Conservation (phyloP, 1,139 yeast genomes). For the Magnusiomyces ingens region DNA sequence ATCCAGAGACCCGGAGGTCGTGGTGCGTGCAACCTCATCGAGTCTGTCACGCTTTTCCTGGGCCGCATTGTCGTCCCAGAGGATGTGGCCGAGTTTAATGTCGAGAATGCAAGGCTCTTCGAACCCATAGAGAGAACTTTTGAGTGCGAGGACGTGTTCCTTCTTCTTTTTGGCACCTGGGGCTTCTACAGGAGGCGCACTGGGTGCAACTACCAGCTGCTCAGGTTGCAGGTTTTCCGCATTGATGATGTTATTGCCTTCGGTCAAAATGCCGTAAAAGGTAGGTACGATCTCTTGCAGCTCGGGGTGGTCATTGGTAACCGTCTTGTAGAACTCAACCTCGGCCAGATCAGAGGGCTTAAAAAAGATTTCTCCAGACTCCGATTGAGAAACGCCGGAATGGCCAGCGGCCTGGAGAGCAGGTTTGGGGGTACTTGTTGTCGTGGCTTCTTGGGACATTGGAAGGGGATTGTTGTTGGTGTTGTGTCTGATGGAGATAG, state of each 20-base stretch:
- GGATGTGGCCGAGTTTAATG: conserved; percentile 66
- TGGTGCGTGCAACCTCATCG: conserved; percentile 51
- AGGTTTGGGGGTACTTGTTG: conserved; percentile 9
- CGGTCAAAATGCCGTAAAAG: conserved; percentile 38
- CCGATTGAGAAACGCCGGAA: conserved; percentile 61
- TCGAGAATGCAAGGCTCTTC: conserved; percentile 68
- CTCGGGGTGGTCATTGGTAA: conserved; percentile 18
- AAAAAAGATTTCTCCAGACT: conserved; percentile 58
- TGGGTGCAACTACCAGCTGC: conserved; percentile 8
- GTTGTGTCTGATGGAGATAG: background rate
- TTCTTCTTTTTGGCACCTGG: conserved; percentile 15
- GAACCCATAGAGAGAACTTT: conserved; percentile 39
- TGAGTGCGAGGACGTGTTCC: conserved; percentile 13
- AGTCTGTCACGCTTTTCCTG: conserved; percentile 58
- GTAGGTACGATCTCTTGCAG: conserved; percentile 32
- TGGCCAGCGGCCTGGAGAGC: conserved; percentile 80
- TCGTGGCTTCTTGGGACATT: background rate
- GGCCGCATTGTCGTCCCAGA: conserved; percentile 58
- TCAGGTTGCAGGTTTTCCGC: background rate
- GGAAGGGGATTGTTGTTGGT: background rate
- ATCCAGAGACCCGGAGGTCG: conserved; percentile 74
- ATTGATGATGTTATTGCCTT: background rate
- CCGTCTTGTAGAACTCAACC: conserved; percentile 55
- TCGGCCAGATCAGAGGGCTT: conserved; percentile 64
- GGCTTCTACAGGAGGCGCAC: conserved; percentile 11